Conservation (phyloP, 768 basidiomycete genomes). For the Leucogyrophana mollusca region DNA sequence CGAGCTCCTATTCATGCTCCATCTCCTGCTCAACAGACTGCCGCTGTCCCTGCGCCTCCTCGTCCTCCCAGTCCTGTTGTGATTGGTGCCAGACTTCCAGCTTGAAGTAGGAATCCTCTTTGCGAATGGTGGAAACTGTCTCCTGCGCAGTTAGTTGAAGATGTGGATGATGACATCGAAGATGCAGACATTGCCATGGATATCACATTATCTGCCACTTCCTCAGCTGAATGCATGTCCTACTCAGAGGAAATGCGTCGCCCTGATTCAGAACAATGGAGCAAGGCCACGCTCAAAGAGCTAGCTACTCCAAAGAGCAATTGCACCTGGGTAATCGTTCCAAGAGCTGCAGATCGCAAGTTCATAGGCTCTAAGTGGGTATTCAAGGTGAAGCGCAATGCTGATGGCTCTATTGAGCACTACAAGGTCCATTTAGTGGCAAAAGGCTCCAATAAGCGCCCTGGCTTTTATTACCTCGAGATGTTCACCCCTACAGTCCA, state of each 20-base stretch:
- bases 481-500: slow-evolving; percentile 20
- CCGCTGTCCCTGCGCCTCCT: too few relatives aligned
- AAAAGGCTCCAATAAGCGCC: slow-evolving; percentile 27
- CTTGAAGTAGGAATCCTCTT: too few relatives aligned
- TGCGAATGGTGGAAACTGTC: too few relatives aligned
- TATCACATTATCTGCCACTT: too few relatives aligned
- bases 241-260: slow-evolving; percentile 12
- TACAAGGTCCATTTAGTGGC: slow-evolving; percentile 40
- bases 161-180: background rate
- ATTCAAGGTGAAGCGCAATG: slow-evolving; percentile 32
- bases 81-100: too few relatives aligned
- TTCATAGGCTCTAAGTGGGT: slow-evolving; percentile 34
- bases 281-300: slow-evolving; percentile 21
- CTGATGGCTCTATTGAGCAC: slow-evolving; percentile 27
- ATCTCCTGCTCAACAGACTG: too few relatives aligned
- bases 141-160: too few relatives aligned
- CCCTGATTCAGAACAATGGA: slow-evolving; percentile 17
- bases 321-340: slow-evolving; percentile 20
- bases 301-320: slow-evolving; percentile 17
- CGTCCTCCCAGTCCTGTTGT: too few relatives aligned
- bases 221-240: too few relatives aligned
- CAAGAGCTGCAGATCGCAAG: slow-evolving; percentile 27
- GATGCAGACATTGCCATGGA: too few relatives aligned
- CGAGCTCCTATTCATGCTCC: too few relatives aligned
- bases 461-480: slow-evolving; percentile 33